These are phyloP conservation scores for Cercophora sp. DNA, from an alignment of 495 filamentous ascomycete genomes.

Conservation along the genomic window DNA sequence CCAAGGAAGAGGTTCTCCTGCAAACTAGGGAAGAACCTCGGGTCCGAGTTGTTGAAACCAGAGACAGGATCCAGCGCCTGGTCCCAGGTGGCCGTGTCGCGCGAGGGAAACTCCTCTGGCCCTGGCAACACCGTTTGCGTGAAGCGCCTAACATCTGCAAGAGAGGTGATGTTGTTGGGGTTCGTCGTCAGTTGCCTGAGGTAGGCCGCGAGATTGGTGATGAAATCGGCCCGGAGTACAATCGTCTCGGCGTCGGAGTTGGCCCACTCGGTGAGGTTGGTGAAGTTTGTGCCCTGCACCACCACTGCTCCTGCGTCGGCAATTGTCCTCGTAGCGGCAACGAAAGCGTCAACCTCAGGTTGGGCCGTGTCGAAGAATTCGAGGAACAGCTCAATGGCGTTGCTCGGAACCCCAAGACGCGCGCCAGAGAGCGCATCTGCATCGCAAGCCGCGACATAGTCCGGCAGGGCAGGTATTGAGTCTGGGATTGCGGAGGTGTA, in stretches of 20 bases:
- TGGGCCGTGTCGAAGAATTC: neutral
- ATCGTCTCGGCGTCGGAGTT: neutral
- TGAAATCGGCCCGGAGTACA: conserved; percentile 35
- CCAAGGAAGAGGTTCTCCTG: conserved; percentile 14
- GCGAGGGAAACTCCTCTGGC: conserved; percentile 26
- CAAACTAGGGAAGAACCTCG: conserved; percentile 8
- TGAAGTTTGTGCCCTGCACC: neutral
- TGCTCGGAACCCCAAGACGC: conserved; percentile 54
- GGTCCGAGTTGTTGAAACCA: neutral
- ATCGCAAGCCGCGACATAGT: conserved; percentile 42
- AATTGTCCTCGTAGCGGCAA: neutral
- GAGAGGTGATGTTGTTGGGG: conserved; percentile 39
- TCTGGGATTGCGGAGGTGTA: conserved; percentile 44
- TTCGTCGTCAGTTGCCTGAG: conserved; percentile 22
- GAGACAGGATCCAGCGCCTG: conserved; percentile 12
- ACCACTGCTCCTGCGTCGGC: neutral
- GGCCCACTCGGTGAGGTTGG: neutral
- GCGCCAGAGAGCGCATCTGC: conserved; percentile 61
- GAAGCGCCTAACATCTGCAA: conserved; percentile 30
- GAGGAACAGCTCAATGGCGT: conserved; percentile 23
- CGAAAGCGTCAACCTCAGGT: conserved; percentile 8
- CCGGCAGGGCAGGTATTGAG: conserved; percentile 28
- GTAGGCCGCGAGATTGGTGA: conserved; percentile 26
- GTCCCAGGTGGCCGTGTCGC: conserved; percentile 37
- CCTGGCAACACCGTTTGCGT: conserved; percentile 17